Conservation (phyloP, 306 rosid genomes). For the Prunus campanulata region DNA sequence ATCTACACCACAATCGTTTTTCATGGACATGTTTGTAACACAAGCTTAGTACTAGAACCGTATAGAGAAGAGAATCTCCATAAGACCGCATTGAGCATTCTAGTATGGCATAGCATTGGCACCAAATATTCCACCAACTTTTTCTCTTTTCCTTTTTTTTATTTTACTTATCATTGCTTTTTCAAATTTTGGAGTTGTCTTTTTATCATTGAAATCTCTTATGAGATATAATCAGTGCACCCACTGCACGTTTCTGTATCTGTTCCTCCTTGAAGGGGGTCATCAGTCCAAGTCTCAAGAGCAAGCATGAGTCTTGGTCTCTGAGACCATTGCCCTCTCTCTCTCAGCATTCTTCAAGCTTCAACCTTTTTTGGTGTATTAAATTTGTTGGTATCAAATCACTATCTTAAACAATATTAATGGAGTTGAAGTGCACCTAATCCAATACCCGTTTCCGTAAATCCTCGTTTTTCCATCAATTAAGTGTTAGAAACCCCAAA, state of each 20-base stretch:
- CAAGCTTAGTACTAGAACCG: background rate
- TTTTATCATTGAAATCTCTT: conserved; percentile 40
- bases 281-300: conserved; percentile 33
- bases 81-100: conserved; percentile 11
- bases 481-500: background rate
- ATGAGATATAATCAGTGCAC: conserved; percentile 35
- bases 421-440: conserved; percentile 61
- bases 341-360: conserved; percentile 21
- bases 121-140: conserved; percentile 25
- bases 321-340: conserved; percentile 19
- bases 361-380: background rate
- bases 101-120: conserved; percentile 3
- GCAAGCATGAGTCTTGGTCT: conserved; percentile 33
- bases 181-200: conserved; percentile 17
- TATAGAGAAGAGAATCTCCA: conserved; percentile 18
- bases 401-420: conserved; percentile 14
- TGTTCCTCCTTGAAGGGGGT: conserved; percentile 31
- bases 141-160: background rate
- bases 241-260: conserved; percentile 51
- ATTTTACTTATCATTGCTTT: background rate
- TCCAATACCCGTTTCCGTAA: conserved; percentile 45
- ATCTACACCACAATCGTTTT: conserved; percentile 6
- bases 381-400: conserved; percentile 3
- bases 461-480: conserved; percentile 17
- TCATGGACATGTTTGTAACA: conserved; percentile 2